Percentiles rank a stretch among this genome's conserved stretches.
These are phyloP conservation scores for Cadophora luteo-olivacea DNA, from an alignment of 2,329 filamentous ascomycete species.

Conservation along the genomic window DNA sequence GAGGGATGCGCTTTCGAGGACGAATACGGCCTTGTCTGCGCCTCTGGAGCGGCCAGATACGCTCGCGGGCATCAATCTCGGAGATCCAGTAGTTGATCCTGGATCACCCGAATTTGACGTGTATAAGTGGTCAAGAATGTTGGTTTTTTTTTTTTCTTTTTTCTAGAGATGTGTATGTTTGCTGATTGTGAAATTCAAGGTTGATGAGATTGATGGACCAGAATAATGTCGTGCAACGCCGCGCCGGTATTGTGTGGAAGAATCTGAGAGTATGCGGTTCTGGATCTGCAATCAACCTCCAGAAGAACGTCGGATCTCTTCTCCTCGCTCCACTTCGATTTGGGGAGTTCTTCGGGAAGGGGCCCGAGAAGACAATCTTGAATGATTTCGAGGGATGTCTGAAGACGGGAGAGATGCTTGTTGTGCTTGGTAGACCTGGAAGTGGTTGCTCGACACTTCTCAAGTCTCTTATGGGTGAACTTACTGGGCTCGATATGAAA, in stretches of 20 bases:
- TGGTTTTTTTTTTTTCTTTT: conserved; percentile 7
- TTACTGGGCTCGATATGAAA: conserved; percentile 62
- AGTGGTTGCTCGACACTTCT: conserved; percentile 70
- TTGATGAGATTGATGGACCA: conserved; percentile 54
- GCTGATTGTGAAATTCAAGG: conserved; percentile 24
- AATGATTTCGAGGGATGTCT: conserved; percentile 69
- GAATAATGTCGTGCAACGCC: conserved; percentile 59
- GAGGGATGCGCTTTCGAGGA: conserved; percentile 26
- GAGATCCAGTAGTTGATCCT: conserved; percentile 59
- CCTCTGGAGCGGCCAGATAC: conserved; percentile 37
- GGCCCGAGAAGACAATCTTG: conserved; percentile 64
- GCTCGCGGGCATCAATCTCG: conserved; percentile 48
- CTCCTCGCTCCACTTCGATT: conserved; percentile 63
- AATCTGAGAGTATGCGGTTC: conserved; percentile 71
- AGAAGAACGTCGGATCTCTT: conserved; percentile 68
- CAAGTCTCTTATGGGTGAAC: conserved; percentile 64
- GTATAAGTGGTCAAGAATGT: conserved; percentile 39
- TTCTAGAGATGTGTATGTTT: too few relatives aligned
- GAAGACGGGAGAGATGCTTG: conserved; percentile 68
- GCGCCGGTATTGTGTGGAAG: conserved; percentile 67
- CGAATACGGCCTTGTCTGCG: conserved; percentile 22
- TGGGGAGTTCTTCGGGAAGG: conserved; percentile 60
- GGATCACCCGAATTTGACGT: conserved; percentile 46
- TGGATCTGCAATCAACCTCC: conserved; percentile 70
- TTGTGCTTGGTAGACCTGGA: conserved; percentile 71